A percentile compares a stretch with the other conserved stretches of the same genome.
Conservation (phyloP, 78 protist genomes). For the Blattamonas nauphoetae region DNA sequence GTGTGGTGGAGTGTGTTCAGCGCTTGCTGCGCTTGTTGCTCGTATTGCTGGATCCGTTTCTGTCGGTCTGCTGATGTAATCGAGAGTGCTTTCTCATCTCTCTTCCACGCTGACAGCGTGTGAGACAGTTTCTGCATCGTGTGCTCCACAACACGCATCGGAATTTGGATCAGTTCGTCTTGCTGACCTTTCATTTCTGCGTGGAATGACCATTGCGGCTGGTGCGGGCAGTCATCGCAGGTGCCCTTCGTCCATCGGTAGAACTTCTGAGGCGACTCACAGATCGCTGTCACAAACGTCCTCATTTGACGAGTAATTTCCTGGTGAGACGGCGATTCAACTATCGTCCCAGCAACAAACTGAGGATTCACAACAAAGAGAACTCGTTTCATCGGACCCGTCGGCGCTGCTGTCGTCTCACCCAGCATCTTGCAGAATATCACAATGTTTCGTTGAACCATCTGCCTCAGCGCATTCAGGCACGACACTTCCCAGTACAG, state of each 20-base stretch:
- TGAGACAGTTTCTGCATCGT: neutral
- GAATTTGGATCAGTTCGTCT: neutral
- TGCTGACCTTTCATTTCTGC: neutral
- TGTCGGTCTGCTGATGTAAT: neutral
- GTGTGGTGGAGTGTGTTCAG: neutral
- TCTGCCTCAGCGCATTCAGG: constrained; percentile 32
- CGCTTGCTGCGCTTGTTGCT: neutral
- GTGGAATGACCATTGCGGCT: neutral
- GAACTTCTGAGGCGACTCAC: constrained; percentile 41
- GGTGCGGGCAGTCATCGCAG: constrained; percentile 46
- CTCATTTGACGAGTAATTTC: constrained; percentile 22
- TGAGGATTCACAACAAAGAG: constrained; percentile 40
- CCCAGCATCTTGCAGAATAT: neutral
- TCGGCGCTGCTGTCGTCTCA: neutral
- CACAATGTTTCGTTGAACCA: neutral
- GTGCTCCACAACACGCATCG: neutral
- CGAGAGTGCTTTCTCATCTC: neutral
- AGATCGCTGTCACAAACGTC: constrained; percentile 18
- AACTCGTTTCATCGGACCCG: constrained; percentile 9
- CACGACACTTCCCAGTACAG: constrained; percentile 49
- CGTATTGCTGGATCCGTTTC: constrained; percentile 1
- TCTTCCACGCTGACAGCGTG: neutral
- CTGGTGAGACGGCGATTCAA: neutral
- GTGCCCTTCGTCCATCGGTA: constrained; percentile 72
- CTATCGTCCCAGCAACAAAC: constrained; percentile 27